Evolutionary conservation across 208 protist genomes (phyloP), one percentile per base, ranked within the genome.

Genomic region (Endotrypanum monterogeii): DNA sequence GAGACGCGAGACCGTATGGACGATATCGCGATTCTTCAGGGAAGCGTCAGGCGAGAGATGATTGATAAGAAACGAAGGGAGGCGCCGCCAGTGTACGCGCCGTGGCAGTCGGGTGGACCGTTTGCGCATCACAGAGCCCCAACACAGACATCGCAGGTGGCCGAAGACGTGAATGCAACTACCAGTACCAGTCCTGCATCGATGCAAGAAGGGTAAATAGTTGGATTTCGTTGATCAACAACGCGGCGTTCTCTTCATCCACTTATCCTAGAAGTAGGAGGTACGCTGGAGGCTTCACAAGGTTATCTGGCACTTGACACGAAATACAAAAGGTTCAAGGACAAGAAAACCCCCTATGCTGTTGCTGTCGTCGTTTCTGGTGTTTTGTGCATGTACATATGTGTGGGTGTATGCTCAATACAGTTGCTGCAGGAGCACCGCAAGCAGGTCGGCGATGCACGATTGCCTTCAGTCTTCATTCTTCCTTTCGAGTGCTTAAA

Each of bases 101-200:
- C 91, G 25, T 96, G 91, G 89, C 85, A 96, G 67, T 71, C 84
- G 7, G 88, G 91, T n/a, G 89, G 89, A 1, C 91, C 91, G 0
- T 93, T 96, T 80, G 86, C 90, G 23, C 65, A 83, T 12, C 65
- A 82, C 56, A 81, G 58, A 50, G 76, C 74, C 3, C 52, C 72
- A 7, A 62, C 80, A 5, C 56, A 63, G n/a, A 67, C 71, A 23
- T 52, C 60, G 12, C 73, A 71, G 51, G 20, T 28, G 30, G 18
- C 28, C 1, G 62, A 54, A 9, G 30, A 72, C 44, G 50, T 54
- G 9, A 20, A n/a, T 14, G 30, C 58, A 16, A 2, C 23, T 32
- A 39, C 0, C 32, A 37, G 46, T 1, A 16, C 50, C n/a, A 37
- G 46, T 1, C 6, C 50, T 18, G 1, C 51, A 39, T 30, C 50